Conservation (phyloP, 345 rosid species). For the Eucalyptus victrix region DNA sequence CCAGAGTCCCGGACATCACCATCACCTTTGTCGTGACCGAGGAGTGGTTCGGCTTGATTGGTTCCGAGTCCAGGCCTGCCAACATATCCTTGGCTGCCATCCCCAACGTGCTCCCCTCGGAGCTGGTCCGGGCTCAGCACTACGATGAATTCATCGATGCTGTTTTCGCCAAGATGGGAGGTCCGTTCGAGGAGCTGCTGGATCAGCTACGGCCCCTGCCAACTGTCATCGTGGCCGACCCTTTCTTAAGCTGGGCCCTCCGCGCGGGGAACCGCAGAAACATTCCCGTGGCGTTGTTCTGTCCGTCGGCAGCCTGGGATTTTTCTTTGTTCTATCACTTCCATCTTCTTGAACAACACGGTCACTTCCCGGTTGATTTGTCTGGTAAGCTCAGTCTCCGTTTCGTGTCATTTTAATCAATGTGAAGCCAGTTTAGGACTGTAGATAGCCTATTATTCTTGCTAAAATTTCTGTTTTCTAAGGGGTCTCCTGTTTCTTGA, state of each 20-base stretch:
- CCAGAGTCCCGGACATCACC: neutral
- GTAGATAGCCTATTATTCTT: neutral
- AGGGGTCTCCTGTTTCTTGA: neutral
- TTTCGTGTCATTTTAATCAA: neutral
- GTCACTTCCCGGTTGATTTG: conserved; percentile 6
- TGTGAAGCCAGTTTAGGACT: neutral
- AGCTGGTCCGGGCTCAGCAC: conserved; percentile 3
- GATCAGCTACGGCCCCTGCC: conserved; percentile 8
- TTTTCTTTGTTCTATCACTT: conserved; percentile 14
- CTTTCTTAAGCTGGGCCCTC: conserved; percentile 18
- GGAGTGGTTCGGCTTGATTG: conserved; percentile 16
- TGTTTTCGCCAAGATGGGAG: conserved; percentile 10
- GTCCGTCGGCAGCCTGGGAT: conserved; percentile 23
- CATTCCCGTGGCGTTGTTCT: conserved; percentile 40
- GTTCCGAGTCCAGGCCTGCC: neutral
- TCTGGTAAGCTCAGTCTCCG: conserved; percentile 2
- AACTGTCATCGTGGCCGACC: conserved; percentile 14
- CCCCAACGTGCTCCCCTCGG: conserved; percentile 19
- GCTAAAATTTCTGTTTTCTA: neutral
- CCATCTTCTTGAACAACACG: conserved; percentile 3
- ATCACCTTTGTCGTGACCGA: conserved; percentile 17
- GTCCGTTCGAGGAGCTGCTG: conserved; percentile 1
- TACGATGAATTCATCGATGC: neutral
- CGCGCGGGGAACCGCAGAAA: conserved; percentile 16
- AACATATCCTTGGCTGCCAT: neutral